These are phyloP conservation scores for Hemerocallis citrina DNA, from an alignment of 106 monocot genomes.

Conservation along the genomic window DNA sequence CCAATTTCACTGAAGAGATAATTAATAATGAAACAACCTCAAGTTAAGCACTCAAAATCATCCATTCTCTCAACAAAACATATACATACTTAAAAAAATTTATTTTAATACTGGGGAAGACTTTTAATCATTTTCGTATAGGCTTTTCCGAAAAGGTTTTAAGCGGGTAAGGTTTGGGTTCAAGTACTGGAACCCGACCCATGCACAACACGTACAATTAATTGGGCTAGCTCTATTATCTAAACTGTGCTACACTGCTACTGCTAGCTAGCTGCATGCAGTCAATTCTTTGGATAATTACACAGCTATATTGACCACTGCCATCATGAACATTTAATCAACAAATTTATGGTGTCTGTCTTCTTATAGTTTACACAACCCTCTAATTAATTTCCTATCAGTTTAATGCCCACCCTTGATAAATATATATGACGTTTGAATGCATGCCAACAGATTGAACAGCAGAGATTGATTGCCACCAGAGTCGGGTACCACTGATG, in stretches of 20 bases:
- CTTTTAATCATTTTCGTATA: too few species aligned
- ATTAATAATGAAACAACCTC: too few species aligned
- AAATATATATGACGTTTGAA: background rate
- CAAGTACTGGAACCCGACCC: too few species aligned
- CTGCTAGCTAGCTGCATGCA: background rate
- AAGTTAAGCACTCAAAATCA: too few species aligned
- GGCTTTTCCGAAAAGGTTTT: too few species aligned
- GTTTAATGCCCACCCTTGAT: background rate
- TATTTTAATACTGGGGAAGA: too few species aligned
- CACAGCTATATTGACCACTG: background rate
- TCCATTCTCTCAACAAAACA: background rate
- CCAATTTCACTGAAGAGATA: background rate
- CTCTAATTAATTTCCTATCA: background rate
- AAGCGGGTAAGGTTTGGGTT: too few species aligned
- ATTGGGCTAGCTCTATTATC: too few species aligned
- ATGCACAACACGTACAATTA: too few species aligned
- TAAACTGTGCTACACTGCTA: background rate
- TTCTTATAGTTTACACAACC: too few species aligned
- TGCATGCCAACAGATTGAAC: slow-evolving; percentile 5
- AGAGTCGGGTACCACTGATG: slow-evolving; percentile 4
- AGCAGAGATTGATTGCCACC: slow-evolving; percentile 9
- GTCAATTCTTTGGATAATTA: background rate
- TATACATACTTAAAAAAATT: background rate
- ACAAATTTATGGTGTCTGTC: background rate
- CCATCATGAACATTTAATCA: background rate